Conservation (phyloP, 2,329 filamentous ascomycete species). For the Pseudocercospora vitis region DNA sequence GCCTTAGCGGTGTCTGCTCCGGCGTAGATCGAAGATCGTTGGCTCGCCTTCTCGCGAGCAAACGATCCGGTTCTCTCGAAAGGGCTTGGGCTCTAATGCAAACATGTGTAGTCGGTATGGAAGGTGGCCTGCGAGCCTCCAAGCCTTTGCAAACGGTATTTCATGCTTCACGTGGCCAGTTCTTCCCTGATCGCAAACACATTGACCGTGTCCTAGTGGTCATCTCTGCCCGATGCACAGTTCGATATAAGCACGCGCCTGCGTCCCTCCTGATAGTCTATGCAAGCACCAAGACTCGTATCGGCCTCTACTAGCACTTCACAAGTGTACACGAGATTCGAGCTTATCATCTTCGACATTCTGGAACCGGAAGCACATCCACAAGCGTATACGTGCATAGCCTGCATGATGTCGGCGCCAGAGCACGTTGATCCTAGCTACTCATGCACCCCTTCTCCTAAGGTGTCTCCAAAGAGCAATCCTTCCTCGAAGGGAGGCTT, state of each 20-base stretch:
- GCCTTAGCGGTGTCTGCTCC: too few relatives aligned
- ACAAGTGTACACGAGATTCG: background rate
- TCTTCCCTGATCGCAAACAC: background rate
- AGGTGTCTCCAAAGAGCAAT: too few relatives aligned
- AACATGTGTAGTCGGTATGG: background rate
- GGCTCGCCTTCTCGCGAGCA: slow-evolving; percentile 4
- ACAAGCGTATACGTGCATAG: background rate
- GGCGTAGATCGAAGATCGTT: too few relatives aligned
- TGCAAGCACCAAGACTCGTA: background rate
- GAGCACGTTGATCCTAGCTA: background rate
- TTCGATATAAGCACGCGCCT: background rate
- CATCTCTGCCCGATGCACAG: background rate
- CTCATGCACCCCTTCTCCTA: background rate
- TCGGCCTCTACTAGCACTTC: background rate
- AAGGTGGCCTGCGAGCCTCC: background rate
- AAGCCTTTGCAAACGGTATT: background rate
- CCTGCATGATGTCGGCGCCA: background rate
- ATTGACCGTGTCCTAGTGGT: too few relatives aligned
- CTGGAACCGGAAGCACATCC: background rate
- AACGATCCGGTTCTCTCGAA: background rate
- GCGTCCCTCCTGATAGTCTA: background rate
- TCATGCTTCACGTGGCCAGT: background rate
- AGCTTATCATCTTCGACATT: background rate
- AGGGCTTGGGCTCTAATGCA: background rate
- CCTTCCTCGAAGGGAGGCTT: background rate